phyloP scores from a whole-genome alignment of 2,329 filamentous ascomycete species.

The Domatiomyces catenatus region DNA sequence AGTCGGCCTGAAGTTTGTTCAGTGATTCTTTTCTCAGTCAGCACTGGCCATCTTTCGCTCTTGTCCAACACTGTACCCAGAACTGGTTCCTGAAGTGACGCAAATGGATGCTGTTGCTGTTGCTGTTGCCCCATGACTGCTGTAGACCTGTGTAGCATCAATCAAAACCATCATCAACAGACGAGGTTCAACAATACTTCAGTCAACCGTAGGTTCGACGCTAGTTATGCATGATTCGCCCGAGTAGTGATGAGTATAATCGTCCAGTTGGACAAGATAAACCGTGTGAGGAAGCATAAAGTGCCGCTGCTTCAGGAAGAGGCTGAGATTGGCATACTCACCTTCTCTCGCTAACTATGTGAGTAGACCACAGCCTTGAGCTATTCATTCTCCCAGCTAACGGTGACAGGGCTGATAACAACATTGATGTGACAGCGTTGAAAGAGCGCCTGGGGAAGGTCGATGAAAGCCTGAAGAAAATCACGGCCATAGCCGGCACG shows the following conservation, averaged over 20 bases:
- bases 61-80: neutral
- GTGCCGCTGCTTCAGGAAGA: neutral
- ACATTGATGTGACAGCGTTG: neutral
- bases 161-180: neutral
- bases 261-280: neutral
- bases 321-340: neutral
- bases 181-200: neutral
- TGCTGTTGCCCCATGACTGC: neutral
- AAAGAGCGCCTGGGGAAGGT: neutral
- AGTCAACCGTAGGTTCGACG: neutral
- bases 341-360: neutral
- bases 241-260: neutral
- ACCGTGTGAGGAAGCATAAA: neutral
- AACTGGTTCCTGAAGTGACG: neutral
- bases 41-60: neutral
- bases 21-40: neutral
- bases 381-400: neutral
- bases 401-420: neutral
- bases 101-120: neutral
- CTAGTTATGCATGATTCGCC: neutral
- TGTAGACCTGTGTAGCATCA: neutral
- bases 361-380: neutral
- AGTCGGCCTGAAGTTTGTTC: neutral
- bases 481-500: slow-evolving; percentile 3
- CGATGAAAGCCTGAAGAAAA: neutral